Evolutionary conservation across 495 filamentous ascomycete species (phyloP), one percentile per base, ranked within the genome.

Genomic region (Xylaria cubensis): DNA sequence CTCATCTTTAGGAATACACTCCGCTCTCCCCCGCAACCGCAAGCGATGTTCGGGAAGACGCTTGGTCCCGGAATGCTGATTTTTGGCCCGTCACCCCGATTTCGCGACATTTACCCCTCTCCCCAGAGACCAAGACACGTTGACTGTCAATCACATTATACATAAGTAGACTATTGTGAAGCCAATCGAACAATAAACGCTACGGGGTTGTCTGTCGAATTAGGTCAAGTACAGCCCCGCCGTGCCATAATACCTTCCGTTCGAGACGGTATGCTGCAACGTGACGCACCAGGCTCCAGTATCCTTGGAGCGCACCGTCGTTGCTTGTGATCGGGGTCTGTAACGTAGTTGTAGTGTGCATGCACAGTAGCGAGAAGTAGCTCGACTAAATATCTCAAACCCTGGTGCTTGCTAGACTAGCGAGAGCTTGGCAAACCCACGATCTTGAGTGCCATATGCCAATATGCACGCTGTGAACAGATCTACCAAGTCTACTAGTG

Each of bases 381-480:
- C 50, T 67, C 13, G 50, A 67, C 65, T 67, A 29, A 55, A 56
- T 24, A 67, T 42, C 6, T 56, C n/a, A 21, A 5, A 55, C 50
- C 65, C 65, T 42, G 65, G 50, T 42, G 48, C 48, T 42, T 55
- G 65, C 65, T 55, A 67, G 65, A 7, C 65, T 42, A 44, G 65
- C 65, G 65, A 56, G 65, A 13, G 50, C 65, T 67, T 55, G 36
- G 65, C 65, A 64, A 39, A 42, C 50, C 50, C 65, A 41, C 65
- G 65, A 67, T 56, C 65, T 67, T 29, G 50, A 56, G n/a, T 51
- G 29, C 64, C 64, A 55, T 55, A 53, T 67, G 50, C 65, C 64
- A 48, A 55, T 55, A 53, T 67, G 50, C 65, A 67, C 34, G 34
- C 56, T 67, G 19, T 26, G 50, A 36, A 56, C 65, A 67, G 64